Base-by-base conservation (phyloP, 345 rosid species). In the Alliaria petiolata region DNA sequence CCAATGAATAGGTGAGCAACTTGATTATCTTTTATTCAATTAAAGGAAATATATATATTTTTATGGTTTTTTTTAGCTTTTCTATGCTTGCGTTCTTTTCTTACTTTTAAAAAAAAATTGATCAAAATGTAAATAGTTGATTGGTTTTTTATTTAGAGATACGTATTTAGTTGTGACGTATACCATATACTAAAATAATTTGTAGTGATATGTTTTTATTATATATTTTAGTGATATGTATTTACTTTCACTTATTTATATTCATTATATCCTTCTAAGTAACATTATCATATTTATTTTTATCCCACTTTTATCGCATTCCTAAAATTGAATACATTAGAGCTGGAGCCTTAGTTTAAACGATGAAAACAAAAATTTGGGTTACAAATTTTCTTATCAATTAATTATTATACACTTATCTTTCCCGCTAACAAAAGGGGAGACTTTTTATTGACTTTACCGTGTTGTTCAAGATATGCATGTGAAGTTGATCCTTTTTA, bases 391-490 rank as follows among this genome's bases (percentile, higher is more conserved):
- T n/a, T 22, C 19, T 56, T 17, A 58, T 55, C 75, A 39, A 30
- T n/a, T 30, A n/a, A n/a, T n/a, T n/a, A n/a, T 14, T 14, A 52
- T 13, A 26, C 16, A n/a, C 44, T 15, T 53, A 42, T 17, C 4
- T 52, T 53, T 35, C 30, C 49, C 12, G 34, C 67, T 65, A 43
- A 58, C 66, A 60, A 68, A 61, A 67, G 38, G 30, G 63, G 57
- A 53, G 66, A 58, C 67, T 52, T 74, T 68, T 17, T 1, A 13
- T 52, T 52, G 35, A 51, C 79, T 68, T 75, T 75, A 52, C 68
- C 79, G 78, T 69, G 79, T 46, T 15, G 51, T 26, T 75, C 70
- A 68, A 75, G 79, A 54, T 61, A 75, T 53, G 62, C 79, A 68
- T 61, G 79, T 75, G 79, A 75, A 56, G 46, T 25, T 66, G 33